These are phyloP conservation scores for Vitis hybrid DNA, from an alignment of 177 flowering plant genomes.

Conservation along the genomic window DNA sequence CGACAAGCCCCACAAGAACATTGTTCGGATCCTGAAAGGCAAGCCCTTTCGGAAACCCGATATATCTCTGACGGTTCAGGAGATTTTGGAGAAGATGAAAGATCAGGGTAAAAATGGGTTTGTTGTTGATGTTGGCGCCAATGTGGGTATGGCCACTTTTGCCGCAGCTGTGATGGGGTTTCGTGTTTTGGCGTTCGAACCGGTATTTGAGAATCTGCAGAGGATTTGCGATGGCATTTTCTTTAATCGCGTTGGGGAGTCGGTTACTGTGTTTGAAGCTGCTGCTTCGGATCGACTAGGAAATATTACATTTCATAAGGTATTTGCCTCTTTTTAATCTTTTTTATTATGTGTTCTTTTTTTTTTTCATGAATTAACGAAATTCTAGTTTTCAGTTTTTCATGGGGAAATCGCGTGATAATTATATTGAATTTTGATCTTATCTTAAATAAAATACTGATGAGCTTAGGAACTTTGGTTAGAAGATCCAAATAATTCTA, in stretches of 20 bases:
- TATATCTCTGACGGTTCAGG: slow-evolving; percentile 84
- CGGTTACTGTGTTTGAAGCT: slow-evolving; percentile 78
- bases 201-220: slow-evolving; percentile 96
- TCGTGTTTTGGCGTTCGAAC: slow-evolving; percentile 84
- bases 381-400: no score
- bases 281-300: slow-evolving; percentile 85
- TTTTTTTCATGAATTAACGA: no score
- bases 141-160: slow-evolving; percentile 97
- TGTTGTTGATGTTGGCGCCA: slow-evolving; percentile 93
- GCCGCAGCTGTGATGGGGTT: slow-evolving; percentile 98
- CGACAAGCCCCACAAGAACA: slow-evolving; percentile 95
- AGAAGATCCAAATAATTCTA: no score
- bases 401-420: no score
- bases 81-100: slow-evolving; percentile 52
- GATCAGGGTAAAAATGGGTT: slow-evolving; percentile 43
- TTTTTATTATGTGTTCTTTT: no score
- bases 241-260: slow-evolving; percentile 68
- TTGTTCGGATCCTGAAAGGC: slow-evolving; percentile 74
- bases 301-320: slow-evolving; percentile 92
- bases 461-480: no score
- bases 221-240: slow-evolving; percentile 94
- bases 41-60: slow-evolving; percentile 86
- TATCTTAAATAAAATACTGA: no score
- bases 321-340: slow-evolving; percentile 2
- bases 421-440: no score